phyloP scores from a whole-genome alignment of 306 rosid species.

The Quercus alba region DNA sequence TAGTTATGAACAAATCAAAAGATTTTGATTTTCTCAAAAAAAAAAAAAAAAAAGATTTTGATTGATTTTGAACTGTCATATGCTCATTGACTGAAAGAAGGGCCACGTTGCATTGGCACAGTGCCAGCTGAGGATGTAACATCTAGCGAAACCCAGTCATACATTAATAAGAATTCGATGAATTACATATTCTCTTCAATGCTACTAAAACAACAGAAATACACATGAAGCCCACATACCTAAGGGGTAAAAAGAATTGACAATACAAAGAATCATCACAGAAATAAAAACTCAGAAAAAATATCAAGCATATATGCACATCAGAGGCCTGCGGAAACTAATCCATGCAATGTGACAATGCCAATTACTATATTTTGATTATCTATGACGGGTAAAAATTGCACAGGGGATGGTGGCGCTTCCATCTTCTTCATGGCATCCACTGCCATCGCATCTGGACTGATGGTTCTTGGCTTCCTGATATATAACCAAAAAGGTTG shows the following conservation, averaged over 20 bases:
- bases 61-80: background rate
- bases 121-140: background rate
- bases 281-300: background rate
- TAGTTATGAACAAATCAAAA: background rate
- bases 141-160: too few relatives aligned
- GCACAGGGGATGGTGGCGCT: conserved; percentile 95
- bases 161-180: too few relatives aligned
- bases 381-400: conserved; percentile 84
- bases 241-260: background rate
- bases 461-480: conserved; percentile 79
- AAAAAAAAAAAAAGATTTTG: background rate
- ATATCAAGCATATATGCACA: background rate
- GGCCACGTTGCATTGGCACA: background rate
- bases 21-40: background rate
- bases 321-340: conserved; percentile 94
- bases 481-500: background rate
- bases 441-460: conserved; percentile 87
- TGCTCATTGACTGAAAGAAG: background rate
- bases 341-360: conserved; percentile 91
- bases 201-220: background rate
- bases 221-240: background rate
- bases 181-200: background rate
- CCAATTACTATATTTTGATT: conserved; percentile 64
- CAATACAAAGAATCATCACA: background rate
- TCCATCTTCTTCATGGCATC: conserved; percentile 99